Conservation (phyloP, 768 basidiomycete species). For the Leucosporidium yakuticum region DNA sequence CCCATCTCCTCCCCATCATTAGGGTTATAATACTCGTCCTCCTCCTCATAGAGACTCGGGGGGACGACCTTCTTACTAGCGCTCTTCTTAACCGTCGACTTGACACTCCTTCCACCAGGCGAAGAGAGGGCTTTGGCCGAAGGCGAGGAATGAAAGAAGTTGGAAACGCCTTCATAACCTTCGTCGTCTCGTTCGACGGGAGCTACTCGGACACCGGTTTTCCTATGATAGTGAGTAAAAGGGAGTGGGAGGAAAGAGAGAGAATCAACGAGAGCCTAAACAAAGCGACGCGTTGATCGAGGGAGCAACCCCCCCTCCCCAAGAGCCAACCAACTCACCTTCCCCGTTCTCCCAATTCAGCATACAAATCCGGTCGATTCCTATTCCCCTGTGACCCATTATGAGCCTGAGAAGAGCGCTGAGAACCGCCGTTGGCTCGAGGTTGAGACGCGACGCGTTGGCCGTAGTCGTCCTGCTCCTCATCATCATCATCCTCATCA, state of each 20-base stretch:
- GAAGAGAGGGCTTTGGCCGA: background rate
- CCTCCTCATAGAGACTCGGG: background rate
- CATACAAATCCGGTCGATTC: background rate
- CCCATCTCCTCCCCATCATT: slow-evolving; percentile 8
- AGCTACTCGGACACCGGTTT: slow-evolving; percentile 16
- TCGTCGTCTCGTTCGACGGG: slow-evolving; percentile 20
- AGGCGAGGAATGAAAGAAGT: slow-evolving; percentile 40
- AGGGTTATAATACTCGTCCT: background rate
- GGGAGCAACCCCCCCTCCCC: too few relatives aligned
- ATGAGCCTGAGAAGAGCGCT: too few relatives aligned
- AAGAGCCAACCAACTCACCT: background rate
- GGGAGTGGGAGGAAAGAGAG: too few relatives aligned
- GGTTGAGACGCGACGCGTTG: too few relatives aligned
- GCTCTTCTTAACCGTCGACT: slow-evolving; percentile 2
- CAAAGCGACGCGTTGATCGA: background rate
- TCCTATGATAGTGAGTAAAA: slow-evolving; percentile 4
- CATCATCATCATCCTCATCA: too few relatives aligned
- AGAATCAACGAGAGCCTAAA: background rate
- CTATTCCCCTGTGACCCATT: background rate
- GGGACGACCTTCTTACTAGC: background rate
- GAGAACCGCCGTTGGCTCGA: too few relatives aligned
- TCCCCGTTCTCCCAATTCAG: slow-evolving; percentile 3
- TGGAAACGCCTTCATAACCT: slow-evolving; percentile 44
- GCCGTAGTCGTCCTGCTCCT: too few relatives aligned
- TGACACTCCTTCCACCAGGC: background rate